Evolutionary conservation across 805 yeast species (phyloP), one percentile per base, ranked within the genome.

Genomic region (Myxozyma nipponensis): DNA sequence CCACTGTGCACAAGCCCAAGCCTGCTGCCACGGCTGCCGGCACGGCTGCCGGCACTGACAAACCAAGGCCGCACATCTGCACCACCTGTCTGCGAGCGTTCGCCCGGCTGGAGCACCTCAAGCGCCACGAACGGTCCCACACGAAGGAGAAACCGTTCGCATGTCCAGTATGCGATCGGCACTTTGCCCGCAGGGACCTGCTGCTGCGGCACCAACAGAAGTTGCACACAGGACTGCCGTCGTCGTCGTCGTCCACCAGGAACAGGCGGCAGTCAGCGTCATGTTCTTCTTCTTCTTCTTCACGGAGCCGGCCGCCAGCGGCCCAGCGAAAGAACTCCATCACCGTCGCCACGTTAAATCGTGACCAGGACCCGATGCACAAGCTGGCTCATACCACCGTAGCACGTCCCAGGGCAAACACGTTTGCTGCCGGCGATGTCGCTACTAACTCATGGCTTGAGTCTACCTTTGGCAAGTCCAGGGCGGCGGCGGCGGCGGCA

Each of bases 81-180:
- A 69, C 84, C 2, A 84, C 87, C 3, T 93, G 98, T 66, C 87
- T 97, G 1, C 76, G 98, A 53, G 95, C 95, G 2, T 93, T 93
- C 76, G 98, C 97, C 1, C 77, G 98, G 47, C 75, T 87, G 43
- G 98, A 91, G 68, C 98, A 91, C 69, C 75, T 93, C 63, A 89
- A 86, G 67, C 81, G 98, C 50, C 98, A 91, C 65, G 95, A 89
- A 62, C 73, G 97, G 37, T 83, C 95, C 0, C 98, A 91, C 66
- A 91, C 98, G 7, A 87, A 90, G 66, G 97, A 90, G 68, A 89
- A 89, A 66, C 98, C 98, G 1, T 91, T 84, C 70, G 93, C 87
- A 65, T 91, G 98, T 70, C 95, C 95, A 1, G 90, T 90, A 6
- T 91, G 98, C 69, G 97, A 95, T 30, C 80, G 98, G 44, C 86